Conservation (phyloP, 169 alveolate species). For the Cryptosporidium ubiquitum region DNA sequence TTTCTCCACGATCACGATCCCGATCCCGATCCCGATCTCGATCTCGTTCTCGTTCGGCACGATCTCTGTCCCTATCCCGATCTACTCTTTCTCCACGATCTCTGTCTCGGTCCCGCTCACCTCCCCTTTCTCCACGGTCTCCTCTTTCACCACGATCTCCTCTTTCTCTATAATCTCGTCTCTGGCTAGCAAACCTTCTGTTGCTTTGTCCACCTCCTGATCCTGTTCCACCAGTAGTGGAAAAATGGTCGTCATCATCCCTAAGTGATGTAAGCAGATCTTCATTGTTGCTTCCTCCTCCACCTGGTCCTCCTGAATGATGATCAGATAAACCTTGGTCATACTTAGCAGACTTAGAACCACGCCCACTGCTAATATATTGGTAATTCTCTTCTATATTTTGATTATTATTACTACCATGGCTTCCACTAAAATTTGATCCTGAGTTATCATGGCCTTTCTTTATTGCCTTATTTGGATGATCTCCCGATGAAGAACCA, state of each 20-base stretch:
- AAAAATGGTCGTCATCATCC: background rate
- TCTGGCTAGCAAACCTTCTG: constrained; percentile 5
- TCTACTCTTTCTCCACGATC: background rate
- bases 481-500: background rate
- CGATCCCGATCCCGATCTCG: background rate
- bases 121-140: background rate
- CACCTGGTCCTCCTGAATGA: background rate
- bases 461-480: background rate
- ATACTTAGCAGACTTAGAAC: constrained; percentile 1
- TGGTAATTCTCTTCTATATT: background rate
- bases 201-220: background rate
- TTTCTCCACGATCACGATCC: background rate
- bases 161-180: constrained; percentile 22
- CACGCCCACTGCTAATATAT: background rate
- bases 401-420: background rate
- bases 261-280: background rate
- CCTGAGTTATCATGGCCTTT: background rate
- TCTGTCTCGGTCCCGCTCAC: background rate
- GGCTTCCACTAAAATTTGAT: background rate
- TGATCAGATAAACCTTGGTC: background rate
- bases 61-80: background rate
- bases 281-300: background rate
- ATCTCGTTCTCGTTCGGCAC: background rate
- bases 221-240: background rate
- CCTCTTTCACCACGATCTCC: background rate